phyloP scores from a whole-genome alignment of 1,284 basidiomycete species.

The Sanghuangporus sanghuang region DNA sequence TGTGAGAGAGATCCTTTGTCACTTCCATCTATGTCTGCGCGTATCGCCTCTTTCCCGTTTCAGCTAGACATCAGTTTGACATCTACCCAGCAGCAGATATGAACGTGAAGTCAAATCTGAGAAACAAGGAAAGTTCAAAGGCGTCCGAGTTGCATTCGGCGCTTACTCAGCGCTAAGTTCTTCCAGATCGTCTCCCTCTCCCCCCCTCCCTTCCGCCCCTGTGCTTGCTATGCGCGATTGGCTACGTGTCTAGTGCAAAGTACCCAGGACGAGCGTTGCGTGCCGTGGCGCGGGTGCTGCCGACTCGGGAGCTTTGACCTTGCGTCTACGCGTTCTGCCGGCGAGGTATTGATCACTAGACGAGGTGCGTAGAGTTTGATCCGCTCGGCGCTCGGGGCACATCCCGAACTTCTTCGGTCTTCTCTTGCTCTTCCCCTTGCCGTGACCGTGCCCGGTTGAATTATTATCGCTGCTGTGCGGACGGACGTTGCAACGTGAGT shows the following conservation, averaged over 20 bases:
- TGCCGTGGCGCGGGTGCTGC: constrained; percentile 2
- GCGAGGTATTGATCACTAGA: background rate
- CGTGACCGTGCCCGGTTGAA: background rate
- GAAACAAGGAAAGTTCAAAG: too few relatives aligned
- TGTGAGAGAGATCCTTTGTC: too few relatives aligned
- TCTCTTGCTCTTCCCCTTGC: background rate
- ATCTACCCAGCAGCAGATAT: too few relatives aligned
- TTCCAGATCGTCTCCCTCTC: too few relatives aligned
- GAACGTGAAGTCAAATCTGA: too few relatives aligned
- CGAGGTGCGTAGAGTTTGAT: background rate
- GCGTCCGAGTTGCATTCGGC: too few relatives aligned
- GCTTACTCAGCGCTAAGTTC: too few relatives aligned
- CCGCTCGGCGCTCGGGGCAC: background rate
- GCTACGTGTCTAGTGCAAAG: background rate
- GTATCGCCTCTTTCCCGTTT: too few relatives aligned
- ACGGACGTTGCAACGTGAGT: background rate
- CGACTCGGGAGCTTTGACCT: background rate
- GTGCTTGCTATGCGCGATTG: too few relatives aligned
- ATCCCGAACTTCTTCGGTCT: background rate
- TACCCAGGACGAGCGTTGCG: background rate
- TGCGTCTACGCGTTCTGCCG: background rate
- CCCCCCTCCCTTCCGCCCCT: too few relatives aligned
- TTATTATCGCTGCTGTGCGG: background rate
- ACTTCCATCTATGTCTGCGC: too few relatives aligned
- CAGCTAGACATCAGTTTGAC: too few relatives aligned